Evolutionary conservation across 306 rosid genomes (phyloP), one percentile per base, ranked within the genome.

Genomic region (Rosa persica): DNA sequence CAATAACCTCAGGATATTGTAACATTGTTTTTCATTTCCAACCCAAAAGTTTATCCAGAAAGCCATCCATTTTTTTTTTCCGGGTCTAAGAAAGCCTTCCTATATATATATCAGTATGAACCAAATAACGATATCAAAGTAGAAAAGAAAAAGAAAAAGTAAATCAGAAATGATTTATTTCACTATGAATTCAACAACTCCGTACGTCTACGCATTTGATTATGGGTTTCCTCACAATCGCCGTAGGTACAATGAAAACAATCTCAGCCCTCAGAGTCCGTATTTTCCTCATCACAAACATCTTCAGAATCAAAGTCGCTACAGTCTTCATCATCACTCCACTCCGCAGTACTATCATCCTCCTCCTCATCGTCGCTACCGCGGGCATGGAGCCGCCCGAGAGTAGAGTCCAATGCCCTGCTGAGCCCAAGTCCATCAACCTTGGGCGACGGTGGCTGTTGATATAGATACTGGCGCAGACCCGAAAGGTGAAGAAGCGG

Each of bases 401-500:
- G 43, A 27, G 30, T 6, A 30, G 48, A 52, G 20, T 52, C 61
- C 13, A 51, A 30, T 61, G 40, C 42, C 2, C 61, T 17, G 20
- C 15, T 27, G 42, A 48, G 42, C 42, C 43, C 3, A 15, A 76
- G 27, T 30, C 46, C n/a, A 1, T 12, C 27, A 25, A 36, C 13
- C 5, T 54, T 68, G 16, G 40, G 4, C 8, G 73, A 36, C 43
- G 22, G 43, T 9, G 15, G 65, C 0, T 48, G 39, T 23, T 60
- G 38, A n/a, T 9, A 78, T 4, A 55, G 77, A 11, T 51, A 47
- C 6, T 69, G 65, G 20, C 73, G 54, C 22, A 72, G 77, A 79
- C 30, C 55, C 67, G 16, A 22, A 9, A 73, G 23, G n/a, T 82
- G 75, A 17, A 64, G 27, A 19, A 62, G 78, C 66, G 72, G 42